Conservation (phyloP, 768 basidiomycete genomes). For the Hygrophorus pudorinus region DNA sequence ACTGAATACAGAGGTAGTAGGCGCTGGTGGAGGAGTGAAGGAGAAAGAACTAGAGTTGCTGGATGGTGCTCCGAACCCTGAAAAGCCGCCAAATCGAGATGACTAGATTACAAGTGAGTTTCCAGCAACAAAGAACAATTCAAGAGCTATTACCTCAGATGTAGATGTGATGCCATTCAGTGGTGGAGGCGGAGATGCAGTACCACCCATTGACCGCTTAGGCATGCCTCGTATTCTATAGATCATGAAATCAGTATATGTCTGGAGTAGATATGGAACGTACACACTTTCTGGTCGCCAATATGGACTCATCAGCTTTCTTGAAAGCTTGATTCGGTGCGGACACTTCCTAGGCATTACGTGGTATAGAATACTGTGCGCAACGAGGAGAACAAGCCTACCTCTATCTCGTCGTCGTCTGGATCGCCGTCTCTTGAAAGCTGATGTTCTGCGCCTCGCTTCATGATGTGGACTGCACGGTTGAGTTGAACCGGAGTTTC, state of each 20-base stretch:
- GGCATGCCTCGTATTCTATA: conserved; percentile 59
- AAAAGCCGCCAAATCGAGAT: conserved; percentile 37
- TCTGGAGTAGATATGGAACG: not conserved
- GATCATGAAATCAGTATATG: conserved; percentile 8
- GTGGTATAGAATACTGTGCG: not conserved
- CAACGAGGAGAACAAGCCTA: conserved; percentile 16
- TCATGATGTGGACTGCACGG: conserved; percentile 32
- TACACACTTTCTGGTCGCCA: conserved; percentile 51
- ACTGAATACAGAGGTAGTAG: conserved; percentile 4
- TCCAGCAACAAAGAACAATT: conserved; percentile 3
- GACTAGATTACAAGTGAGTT: conserved; percentile 15
- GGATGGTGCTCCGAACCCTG: conserved; percentile 36
- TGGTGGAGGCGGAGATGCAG: conserved; percentile 16
- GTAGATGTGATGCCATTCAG: conserved; percentile 13
- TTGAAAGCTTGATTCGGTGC: conserved; percentile 33
- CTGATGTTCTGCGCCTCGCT: conserved; percentile 67
- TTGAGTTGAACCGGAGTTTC: not conserved
- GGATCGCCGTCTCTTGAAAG: conserved; percentile 45
- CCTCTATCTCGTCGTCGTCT: conserved; percentile 30
- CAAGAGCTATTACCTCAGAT: conserved; percentile 11
- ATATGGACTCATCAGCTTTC: conserved; percentile 47
- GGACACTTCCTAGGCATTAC: conserved; percentile 28
- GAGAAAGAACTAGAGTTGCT: conserved; percentile 27
- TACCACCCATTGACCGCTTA: conserved; percentile 27
- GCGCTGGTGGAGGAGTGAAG: conserved; percentile 22